Conservation (phyloP, 2,329 filamentous ascomycete genomes). For the Teratosphaeria viscida region DNA sequence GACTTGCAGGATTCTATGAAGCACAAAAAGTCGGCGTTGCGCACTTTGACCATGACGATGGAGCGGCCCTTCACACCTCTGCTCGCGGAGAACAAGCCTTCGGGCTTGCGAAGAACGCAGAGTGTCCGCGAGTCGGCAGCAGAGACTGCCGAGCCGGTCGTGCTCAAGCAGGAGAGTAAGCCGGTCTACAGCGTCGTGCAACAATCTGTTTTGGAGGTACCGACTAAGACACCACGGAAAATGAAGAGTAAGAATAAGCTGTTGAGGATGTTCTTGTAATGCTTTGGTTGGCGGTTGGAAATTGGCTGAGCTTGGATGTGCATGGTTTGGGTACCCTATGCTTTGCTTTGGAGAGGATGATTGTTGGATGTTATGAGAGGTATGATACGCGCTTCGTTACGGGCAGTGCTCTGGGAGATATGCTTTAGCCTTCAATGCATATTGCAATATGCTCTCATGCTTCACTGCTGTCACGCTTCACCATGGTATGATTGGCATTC, state of each 20-base stretch:
- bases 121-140: slow-evolving; percentile 15
- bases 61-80: slow-evolving; percentile 25
- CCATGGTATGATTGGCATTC: not conserved
- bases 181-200: slow-evolving; percentile 16
- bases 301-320: not conserved
- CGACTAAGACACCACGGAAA: slow-evolving; percentile 12
- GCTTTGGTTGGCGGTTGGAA: not conserved
- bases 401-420: not conserved
- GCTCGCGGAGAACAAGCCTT: slow-evolving; percentile 14
- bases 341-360: not conserved
- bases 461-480: not conserved
- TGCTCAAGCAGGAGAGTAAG: not conserved
- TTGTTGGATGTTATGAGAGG: not conserved
- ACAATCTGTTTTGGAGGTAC: slow-evolving; percentile 8
- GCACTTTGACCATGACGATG: slow-evolving; percentile 24
- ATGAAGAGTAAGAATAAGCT: slow-evolving; percentile 16
- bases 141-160: slow-evolving; percentile 3
- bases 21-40: slow-evolving; percentile 17
- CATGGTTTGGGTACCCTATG: not conserved
- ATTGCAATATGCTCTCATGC: not conserved
- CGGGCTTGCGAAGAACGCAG: slow-evolving; percentile 18
- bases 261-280: slow-evolving; percentile 14
- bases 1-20: slow-evolving; percentile 25
- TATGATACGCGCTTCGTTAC: not conserved
- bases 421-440: not conserved